Evolutionary conservation across 2,329 filamentous ascomycete species (phyloP).

Genomic region (Nothopassalora personata): DNA sequence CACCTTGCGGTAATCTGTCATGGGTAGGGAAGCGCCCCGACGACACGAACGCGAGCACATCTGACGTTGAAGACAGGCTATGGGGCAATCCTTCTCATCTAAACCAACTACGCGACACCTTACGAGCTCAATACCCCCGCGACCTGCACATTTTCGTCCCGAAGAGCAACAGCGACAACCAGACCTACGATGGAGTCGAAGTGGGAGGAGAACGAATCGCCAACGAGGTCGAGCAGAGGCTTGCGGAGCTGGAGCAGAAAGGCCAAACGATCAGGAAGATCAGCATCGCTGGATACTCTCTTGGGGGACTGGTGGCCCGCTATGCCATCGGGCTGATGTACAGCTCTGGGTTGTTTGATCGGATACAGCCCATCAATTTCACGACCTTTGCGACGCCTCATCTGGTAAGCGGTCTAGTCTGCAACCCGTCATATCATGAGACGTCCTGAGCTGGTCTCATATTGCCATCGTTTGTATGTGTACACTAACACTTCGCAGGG

Average conservation of each 20-base stretch:
- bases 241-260: slow-evolving; percentile 49
- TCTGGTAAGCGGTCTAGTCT: too few relatives aligned
- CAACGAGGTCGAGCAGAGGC: slow-evolving; percentile 56
- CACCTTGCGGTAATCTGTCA: slow-evolving; percentile 76
- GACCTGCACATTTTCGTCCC: slow-evolving; percentile 65
- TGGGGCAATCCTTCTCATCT: slow-evolving; percentile 78
- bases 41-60: not conserved
- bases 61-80: slow-evolving; percentile 44
- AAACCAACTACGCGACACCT: slow-evolving; percentile 58
- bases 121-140: slow-evolving; percentile 59
- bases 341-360: slow-evolving; percentile 72
- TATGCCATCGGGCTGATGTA: slow-evolving; percentile 83
- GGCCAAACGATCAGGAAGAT: slow-evolving; percentile 74
- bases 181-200: slow-evolving; percentile 64
- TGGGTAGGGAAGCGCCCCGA: slow-evolving; percentile 47
- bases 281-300: slow-evolving; percentile 82
- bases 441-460: too few relatives aligned
- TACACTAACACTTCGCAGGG: too few relatives aligned
- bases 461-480: too few relatives aligned
- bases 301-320: slow-evolving; percentile 79
- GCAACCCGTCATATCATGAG: too few relatives aligned
- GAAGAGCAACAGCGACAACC: slow-evolving; percentile 67
- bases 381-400: slow-evolving; percentile 79
- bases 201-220: slow-evolving; percentile 62
- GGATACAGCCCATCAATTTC: slow-evolving; percentile 82